Evolutionary conservation across 345 rosid genomes (phyloP), one percentile per base, ranked within the genome.

Genomic region (Arabidopsis arenosa): DNA sequence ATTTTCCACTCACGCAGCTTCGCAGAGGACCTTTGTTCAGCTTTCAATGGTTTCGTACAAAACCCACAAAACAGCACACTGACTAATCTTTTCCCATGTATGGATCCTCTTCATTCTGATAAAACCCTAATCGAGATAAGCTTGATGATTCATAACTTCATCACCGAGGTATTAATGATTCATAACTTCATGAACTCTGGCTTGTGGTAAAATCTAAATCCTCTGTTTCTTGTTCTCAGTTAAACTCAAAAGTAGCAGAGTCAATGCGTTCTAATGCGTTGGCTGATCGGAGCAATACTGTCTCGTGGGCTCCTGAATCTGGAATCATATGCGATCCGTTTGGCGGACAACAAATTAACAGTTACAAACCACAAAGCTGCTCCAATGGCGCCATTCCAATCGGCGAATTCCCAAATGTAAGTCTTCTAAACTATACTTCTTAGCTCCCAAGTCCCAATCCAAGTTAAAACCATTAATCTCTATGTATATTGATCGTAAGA

Each of bases 261-360:
- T 39, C 85, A 17, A 61, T 55, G 68, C 47, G 8, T 33, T 30
- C 55, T 44, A 35, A 83, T 9, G 67, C 77, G 5, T 37, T 72
- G 8, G 13, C 80, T 21, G 66, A 14, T 30, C 62, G 47, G 63
- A 54, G 37, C 9, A 60, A 33, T 18, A 55, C 64, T 10, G 37
- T 41, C 30, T 54, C 66, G 17, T 36, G 58, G 45, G 17, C 5
- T 7, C 26, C 73, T n/a, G 82, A 35, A 28, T 59, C 18, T 17
- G 56, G 74, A 66, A 73, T 47, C 57, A 80, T 90, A 17, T 86
- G 96, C 66, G 83, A 85, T 61, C 96, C 93, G n/a, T 90, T 90
- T 58, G 68, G 84, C 2, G 86, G 83, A 58, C 68, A 84, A 55
- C 85, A 84, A 3, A 47, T 75, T 33, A 83, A 85, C 76, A 63